Evolutionary conservation across 2,329 filamentous ascomycete species (phyloP).

Genomic region (Alternaria ventricosa): DNA sequence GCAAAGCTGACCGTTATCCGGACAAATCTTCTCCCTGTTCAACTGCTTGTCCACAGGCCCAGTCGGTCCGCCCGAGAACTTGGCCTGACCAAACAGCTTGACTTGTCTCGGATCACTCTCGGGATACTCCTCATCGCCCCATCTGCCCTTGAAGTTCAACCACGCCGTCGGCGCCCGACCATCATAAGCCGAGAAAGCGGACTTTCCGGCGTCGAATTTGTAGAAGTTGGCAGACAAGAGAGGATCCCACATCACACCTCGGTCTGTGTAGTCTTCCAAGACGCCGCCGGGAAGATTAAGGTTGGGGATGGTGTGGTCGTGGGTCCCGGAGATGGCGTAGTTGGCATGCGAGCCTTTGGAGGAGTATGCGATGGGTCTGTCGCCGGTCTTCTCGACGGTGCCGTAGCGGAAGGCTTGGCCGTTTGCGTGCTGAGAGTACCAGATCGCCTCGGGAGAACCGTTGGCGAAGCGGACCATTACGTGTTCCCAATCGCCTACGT

Average conservation of each 20-base stretch:
- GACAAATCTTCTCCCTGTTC: constrained; percentile 63
- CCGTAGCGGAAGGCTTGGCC: constrained; percentile 69
- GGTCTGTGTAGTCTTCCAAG: constrained; percentile 62
- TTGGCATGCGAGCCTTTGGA: constrained; percentile 69
- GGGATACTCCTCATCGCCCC: constrained; percentile 68
- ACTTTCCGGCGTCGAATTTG: constrained; percentile 54
- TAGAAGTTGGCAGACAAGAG: constrained; percentile 63
- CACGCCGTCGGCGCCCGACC: constrained; percentile 58
- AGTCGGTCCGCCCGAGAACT: constrained; percentile 65
- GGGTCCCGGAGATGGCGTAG: constrained; percentile 65
- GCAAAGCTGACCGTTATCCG: constrained; percentile 56
- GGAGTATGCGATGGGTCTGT: constrained; percentile 64
- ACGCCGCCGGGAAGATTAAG: constrained; percentile 61
- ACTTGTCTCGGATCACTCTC: constrained; percentile 58
- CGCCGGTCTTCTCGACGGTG: constrained; percentile 59
- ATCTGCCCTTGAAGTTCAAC: constrained; percentile 64
- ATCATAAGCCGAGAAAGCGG: constrained; percentile 58
- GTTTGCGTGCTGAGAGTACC: constrained; percentile 68
- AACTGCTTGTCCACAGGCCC: constrained; percentile 67
- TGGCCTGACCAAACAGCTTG: constrained; percentile 52
- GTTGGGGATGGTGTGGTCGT: constrained; percentile 69
- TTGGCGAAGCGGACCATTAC: constrained; percentile 70
- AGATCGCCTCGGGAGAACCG: constrained; percentile 62
- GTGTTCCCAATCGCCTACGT: constrained; percentile 73
- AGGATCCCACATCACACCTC: constrained; percentile 67